A percentile compares a stretch with the other conserved stretches of the same genome.
Evolutionary conservation across 768 basidiomycete species (phyloP).

Genomic region (Mycena filopes): DNA sequence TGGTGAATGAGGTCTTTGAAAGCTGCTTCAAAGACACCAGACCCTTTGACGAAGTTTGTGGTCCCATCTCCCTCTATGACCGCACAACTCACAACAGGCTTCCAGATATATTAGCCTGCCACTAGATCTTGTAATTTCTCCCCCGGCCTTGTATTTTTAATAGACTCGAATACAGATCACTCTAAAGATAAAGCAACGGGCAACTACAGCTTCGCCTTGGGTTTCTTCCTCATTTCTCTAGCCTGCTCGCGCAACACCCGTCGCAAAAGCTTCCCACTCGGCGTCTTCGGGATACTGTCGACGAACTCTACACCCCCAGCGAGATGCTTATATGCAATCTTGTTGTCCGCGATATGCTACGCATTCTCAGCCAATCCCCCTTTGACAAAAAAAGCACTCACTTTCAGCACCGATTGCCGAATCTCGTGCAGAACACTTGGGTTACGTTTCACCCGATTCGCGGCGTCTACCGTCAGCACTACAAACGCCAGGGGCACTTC

Average conservation of each 20-base stretch:
- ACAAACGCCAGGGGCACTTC: slow-evolving; percentile 80
- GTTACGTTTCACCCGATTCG: slow-evolving; percentile 44
- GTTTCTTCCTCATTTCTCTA: slow-evolving; percentile 20
- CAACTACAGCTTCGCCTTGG: slow-evolving; percentile 29
- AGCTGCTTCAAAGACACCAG: slow-evolving; percentile 95
- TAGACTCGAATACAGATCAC: not conserved
- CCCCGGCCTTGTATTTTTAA: slow-evolving; percentile 20
- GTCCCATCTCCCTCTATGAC: not conserved
- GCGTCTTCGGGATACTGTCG: slow-evolving; percentile 58
- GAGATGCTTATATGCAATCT: slow-evolving; percentile 55
- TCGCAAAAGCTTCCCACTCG: slow-evolving; percentile 56
- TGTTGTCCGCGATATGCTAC: slow-evolving; percentile 51
- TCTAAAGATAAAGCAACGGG: not conserved
- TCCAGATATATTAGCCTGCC: slow-evolving; percentile 29
- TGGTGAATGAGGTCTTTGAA: slow-evolving; percentile 97
- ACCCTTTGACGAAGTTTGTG: slow-evolving; percentile 92
- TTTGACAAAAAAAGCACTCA: not conserved
- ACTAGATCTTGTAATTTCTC: slow-evolving; percentile 5
- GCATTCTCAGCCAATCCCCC: too few species aligned
- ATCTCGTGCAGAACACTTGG: slow-evolving; percentile 42
- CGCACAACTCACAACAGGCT: not conserved
- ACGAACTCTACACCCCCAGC: slow-evolving; percentile 57
- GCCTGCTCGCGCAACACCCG: slow-evolving; percentile 42
- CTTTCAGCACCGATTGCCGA: slow-evolving; percentile 53
- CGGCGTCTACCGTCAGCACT: slow-evolving; percentile 57